These are phyloP conservation scores for Rhizopus arrhizus DNA, from an alignment of 371 early-diverging fungal species.

Conservation along the genomic window DNA sequence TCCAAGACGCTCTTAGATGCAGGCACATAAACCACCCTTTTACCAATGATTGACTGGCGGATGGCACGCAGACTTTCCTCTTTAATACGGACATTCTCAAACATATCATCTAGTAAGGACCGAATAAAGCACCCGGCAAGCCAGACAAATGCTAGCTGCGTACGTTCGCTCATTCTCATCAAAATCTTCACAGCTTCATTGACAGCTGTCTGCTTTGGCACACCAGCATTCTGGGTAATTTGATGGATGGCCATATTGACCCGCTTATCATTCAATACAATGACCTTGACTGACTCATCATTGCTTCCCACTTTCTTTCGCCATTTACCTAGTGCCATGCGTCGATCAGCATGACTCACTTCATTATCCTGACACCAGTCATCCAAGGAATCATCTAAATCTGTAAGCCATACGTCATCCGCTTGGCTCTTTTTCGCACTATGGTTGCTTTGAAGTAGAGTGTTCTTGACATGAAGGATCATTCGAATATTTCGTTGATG, in stretches of 20 bases:
- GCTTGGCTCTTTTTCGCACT: slow-evolving; percentile 12
- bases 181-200: slow-evolving; percentile 53
- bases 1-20: slow-evolving; percentile 46
- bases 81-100: slow-evolving; percentile 46
- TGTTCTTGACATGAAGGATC: slow-evolving; percentile 38
- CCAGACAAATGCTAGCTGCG: slow-evolving; percentile 53
- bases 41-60: slow-evolving; percentile 44
- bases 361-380: slow-evolving; percentile 52
- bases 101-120: slow-evolving; percentile 44
- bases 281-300: slow-evolving; percentile 50
- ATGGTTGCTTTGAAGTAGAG: slow-evolving; percentile 24
- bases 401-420: slow-evolving; percentile 50
- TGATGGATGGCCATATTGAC: slow-evolving; percentile 49
- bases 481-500: slow-evolving; percentile 41
- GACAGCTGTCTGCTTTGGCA: slow-evolving; percentile 48
- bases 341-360: slow-evolving; percentile 24
- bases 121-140: slow-evolving; percentile 49
- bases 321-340: slow-evolving; percentile 50
- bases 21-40: slow-evolving; percentile 52
- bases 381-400: slow-evolving; percentile 49
- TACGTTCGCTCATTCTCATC: slow-evolving; percentile 54
- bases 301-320: slow-evolving; percentile 48
- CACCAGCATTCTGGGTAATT: slow-evolving; percentile 53
- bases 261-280: slow-evolving; percentile 53
- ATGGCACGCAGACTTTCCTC: slow-evolving; percentile 46